Evolutionary conservation across 78 protist species (phyloP), one percentile per base, ranked within the genome.

Genomic region (Speleostelium caveatum): DNA sequence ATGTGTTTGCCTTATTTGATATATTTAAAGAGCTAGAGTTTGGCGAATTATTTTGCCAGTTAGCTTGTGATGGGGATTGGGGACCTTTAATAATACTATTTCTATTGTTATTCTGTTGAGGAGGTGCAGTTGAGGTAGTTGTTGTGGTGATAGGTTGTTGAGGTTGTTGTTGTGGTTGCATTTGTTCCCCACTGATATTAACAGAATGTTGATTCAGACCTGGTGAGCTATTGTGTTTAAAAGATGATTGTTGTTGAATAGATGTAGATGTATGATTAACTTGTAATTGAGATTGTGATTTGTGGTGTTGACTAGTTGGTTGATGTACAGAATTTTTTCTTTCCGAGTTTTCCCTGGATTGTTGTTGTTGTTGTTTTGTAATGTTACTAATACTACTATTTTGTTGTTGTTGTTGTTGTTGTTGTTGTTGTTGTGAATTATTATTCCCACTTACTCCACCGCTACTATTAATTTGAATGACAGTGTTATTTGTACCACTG

Each of bases 241-340:
- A 12, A 33, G 71, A 62, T 3, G 71, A n/a, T 62, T 22, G 8
- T 16, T 38, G 14, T 12, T 26, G n/a, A 60, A 14, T 63, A 6
- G 8, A 21, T 17, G 17, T 35, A 65, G 28, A 22, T 17, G 3
- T 38, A 33, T 63, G 26, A 33, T 32, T 63, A 38, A 35, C 28
- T 66, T 38, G 73, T 8, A 55, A 38, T 21, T 33, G 16, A 22
- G 73, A 66, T 66, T 66, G 28, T 38, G 56, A 38, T 19, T 66
- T 36, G 4, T 60, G 7, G 32, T 7, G 24, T 28, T 14, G n/a
- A 60, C 30, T 60, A 26, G 32, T 5, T 30, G 26, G 26, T 66
- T 66, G 73, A 66, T 66, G 33, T 66, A 66, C 73, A 66, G 55
- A 38, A 30, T 66, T 39, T 66, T n/a, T 66, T 55, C 73, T 66